A percentile compares a stretch with the other conserved stretches of the same genome.
Evolutionary conservation across 495 filamentous ascomycete species (phyloP).

Genomic region (Lichina pygmaea): DNA sequence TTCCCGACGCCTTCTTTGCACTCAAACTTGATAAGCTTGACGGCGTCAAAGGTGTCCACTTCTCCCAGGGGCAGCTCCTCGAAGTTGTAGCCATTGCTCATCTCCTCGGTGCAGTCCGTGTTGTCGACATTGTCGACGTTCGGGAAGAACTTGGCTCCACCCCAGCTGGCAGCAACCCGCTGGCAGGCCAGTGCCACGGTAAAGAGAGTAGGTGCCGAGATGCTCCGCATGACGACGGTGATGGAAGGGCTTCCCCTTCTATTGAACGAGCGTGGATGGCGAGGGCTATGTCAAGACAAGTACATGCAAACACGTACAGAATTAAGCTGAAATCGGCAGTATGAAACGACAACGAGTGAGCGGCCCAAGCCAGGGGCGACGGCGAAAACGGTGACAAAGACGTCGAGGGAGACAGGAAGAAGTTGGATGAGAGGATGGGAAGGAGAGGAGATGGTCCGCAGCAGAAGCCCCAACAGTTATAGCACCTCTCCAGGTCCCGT

Average conservation of each 20-base stretch:
- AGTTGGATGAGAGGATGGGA: too few relatives aligned
- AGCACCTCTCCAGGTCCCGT: too few relatives aligned
- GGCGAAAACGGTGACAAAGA: too few relatives aligned
- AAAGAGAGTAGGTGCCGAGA: neutral
- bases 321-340: too few relatives aligned
- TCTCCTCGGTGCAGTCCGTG: constrained; percentile 32
- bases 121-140: constrained; percentile 55
- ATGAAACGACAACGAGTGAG: too few relatives aligned
- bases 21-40: constrained; percentile 43
- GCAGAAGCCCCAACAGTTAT: too few relatives aligned
- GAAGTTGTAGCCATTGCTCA: constrained; percentile 47
- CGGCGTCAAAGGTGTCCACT: constrained; percentile 41
- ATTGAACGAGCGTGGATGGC: neutral
- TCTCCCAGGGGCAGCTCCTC: constrained; percentile 27
- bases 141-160: constrained; percentile 28
- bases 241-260: neutral
- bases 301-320: too few relatives aligned
- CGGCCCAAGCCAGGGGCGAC: too few relatives aligned
- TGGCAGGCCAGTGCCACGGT: constrained; percentile 1
- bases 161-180: constrained; percentile 18
- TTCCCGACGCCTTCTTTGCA: constrained; percentile 29
- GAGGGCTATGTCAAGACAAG: too few relatives aligned
- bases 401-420: too few relatives aligned
- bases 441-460: too few relatives aligned
- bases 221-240: constrained; percentile 2